Evolutionary conservation across 2,329 filamentous ascomycete genomes (phyloP).

Genomic region (Shiraia bambusicola): DNA sequence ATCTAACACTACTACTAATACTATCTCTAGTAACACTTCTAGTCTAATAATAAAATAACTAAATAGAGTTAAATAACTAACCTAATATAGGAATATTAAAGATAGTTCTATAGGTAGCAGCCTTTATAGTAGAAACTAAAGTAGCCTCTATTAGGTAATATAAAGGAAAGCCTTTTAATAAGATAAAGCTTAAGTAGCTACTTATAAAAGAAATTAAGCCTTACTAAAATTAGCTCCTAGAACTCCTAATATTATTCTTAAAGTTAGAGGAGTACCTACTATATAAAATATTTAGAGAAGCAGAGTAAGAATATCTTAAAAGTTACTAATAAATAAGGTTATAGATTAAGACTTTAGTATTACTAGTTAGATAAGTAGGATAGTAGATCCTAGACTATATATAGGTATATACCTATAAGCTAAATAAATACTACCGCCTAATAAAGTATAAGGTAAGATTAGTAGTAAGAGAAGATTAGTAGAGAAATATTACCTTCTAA

Average conservation of each 20-base stretch:
- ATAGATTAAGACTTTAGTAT: too few relatives aligned
- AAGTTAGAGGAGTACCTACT: neutral
- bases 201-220: too few relatives aligned
- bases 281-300: neutral
- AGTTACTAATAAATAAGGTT: neutral
- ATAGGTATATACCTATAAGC: constrained; percentile 3
- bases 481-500: too few relatives aligned
- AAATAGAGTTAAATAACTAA: neutral
- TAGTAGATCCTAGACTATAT: constrained; percentile 3
- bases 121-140: constrained; percentile 1
- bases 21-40: neutral
- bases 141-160: neutral
- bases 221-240: too few relatives aligned
- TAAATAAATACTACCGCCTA: constrained; percentile 4
- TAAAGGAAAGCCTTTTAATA: neutral
- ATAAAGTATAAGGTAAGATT: neutral
- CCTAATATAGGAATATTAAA: too few relatives aligned
- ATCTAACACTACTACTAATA: neutral
- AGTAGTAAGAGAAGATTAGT: too few relatives aligned
- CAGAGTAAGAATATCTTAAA: neutral
- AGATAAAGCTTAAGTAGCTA: too few relatives aligned
- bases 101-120: neutral
- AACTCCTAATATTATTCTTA: too few relatives aligned
- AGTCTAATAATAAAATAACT: neutral
- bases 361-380: too few relatives aligned